Conservation (phyloP, 2,329 filamentous ascomycete genomes). For the Aspergillus brunneoviolaceus region DNA sequence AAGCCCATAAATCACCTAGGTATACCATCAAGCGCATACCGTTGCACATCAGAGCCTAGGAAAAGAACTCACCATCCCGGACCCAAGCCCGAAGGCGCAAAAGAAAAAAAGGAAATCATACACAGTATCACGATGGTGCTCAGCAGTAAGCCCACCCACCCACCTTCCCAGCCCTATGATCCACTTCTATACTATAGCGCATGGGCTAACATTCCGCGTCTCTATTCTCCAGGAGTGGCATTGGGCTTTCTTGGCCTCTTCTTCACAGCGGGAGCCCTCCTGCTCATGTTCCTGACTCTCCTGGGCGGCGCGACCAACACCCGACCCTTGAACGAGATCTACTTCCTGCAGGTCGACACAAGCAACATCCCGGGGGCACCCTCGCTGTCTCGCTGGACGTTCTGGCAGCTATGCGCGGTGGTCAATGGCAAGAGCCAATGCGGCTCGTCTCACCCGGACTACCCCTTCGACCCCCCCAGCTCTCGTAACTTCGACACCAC, state of each 20-base stretch:
- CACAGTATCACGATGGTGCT: conserved; percentile 22
- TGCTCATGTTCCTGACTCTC: conserved; percentile 66
- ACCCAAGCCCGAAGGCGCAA: neutral
- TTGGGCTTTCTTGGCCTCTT: conserved; percentile 60
- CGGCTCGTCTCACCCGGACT: conserved; percentile 60
- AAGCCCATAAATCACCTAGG: neutral
- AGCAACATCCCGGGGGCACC: conserved; percentile 68
- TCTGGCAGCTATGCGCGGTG: conserved; percentile 76
- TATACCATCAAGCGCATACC: neutral
- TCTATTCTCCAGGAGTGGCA: conserved; percentile 48
- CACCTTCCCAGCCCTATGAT: neutral
- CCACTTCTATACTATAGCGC: neutral
- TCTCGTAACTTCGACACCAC: conserved; percentile 59
- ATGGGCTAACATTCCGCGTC: conserved; percentile 11
- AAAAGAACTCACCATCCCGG: too few species aligned
- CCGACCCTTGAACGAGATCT: conserved; percentile 69
- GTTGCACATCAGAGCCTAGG: neutral
- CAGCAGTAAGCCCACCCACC: conserved; percentile 31
- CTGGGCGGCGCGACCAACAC: conserved; percentile 58
- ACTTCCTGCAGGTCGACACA: conserved; percentile 82
- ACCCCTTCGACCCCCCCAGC: conserved; percentile 62
- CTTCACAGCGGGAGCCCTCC: conserved; percentile 60
- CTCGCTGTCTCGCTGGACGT: conserved; percentile 77
- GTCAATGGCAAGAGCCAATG: conserved; percentile 62
- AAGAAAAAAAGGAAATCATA: neutral